Conservation (phyloP, 495 filamentous ascomycete genomes). For the Amorphotheca resinae region DNA sequence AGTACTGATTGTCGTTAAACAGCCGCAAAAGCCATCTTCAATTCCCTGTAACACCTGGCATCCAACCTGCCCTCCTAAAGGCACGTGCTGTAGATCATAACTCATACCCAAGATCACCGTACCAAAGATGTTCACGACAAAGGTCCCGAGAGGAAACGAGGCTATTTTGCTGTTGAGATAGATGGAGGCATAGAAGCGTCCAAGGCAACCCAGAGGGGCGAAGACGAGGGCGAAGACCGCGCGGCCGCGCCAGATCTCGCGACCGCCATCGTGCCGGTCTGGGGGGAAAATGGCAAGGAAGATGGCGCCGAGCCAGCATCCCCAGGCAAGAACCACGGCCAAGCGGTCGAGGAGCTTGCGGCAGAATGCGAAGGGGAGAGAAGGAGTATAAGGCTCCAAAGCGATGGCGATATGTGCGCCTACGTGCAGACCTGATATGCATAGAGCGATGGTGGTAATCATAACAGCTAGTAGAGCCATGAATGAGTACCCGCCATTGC, state of each 20-base stretch:
- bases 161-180: conserved; percentile 51
- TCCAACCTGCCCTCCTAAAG: conserved; percentile 38
- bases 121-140: conserved; percentile 70
- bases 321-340: conserved; percentile 50
- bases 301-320: conserved; percentile 68
- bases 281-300: conserved; percentile 66
- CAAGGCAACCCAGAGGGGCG: conserved; percentile 68
- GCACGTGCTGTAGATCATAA: conserved; percentile 59
- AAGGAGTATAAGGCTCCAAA: conserved; percentile 40
- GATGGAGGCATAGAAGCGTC: conserved; percentile 59
- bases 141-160: conserved; percentile 81
- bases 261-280: conserved; percentile 33
- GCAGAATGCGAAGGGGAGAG: conserved; percentile 41
- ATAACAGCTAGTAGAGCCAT: conserved; percentile 63
- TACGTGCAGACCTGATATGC: conserved; percentile 51
- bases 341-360: conserved; percentile 51
- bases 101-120: conserved; percentile 52
- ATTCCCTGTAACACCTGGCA: conserved; percentile 78
- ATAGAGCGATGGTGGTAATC: conserved; percentile 54
- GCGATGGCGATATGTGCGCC: conserved; percentile 70
- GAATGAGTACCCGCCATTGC: conserved; percentile 74
- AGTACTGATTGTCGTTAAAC: conserved; percentile 83
- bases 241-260: conserved; percentile 57
- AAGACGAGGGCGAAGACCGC: conserved; percentile 73
- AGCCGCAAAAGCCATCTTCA: conserved; percentile 85